Conservation (phyloP, 805 yeast species). For the Candida incommunis region DNA sequence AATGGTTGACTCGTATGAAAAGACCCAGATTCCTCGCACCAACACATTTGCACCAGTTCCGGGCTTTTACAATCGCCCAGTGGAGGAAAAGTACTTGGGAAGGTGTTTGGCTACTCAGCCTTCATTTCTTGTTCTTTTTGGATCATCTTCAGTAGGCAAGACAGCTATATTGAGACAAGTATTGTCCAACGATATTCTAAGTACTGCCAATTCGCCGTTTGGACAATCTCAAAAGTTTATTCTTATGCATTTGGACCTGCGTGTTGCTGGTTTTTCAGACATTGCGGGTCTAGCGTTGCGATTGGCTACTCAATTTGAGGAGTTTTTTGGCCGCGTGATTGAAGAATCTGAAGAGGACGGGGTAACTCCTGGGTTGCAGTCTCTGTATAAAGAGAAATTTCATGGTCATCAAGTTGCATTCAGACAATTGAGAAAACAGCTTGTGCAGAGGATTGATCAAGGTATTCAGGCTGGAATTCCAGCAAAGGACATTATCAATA, state of each 20-base stretch:
- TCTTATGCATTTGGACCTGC: conserved; percentile 9
- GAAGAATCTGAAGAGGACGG: conserved; percentile 6
- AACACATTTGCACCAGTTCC: conserved; percentile 10
- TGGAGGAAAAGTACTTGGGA: conserved; percentile 5
- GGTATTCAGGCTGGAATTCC: conserved; percentile 1
- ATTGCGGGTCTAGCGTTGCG: conserved; percentile 9
- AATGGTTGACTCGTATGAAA: conserved; percentile 10
- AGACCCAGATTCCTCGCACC: conserved; percentile 9
- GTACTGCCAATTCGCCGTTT: conserved; percentile 3
- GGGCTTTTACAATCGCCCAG: conserved; percentile 8
- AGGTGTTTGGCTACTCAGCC: conserved; percentile 9
- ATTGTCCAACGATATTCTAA: conserved; percentile 2
- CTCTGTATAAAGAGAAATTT: conserved; percentile 6
- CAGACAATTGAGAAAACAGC: conserved; percentile 8
- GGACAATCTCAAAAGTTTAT: conserved; percentile 6
- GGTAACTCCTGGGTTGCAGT: conserved; percentile 3
- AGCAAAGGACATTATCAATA: not conserved
- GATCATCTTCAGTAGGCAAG: conserved; percentile 10
- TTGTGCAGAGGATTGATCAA: conserved; percentile 5
- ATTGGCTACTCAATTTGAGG: conserved; percentile 7
- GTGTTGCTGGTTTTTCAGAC: conserved; percentile 11
- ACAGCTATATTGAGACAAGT: conserved; percentile 11
- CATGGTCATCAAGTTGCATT: conserved; percentile 12
- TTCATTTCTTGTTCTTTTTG: conserved; percentile 10
- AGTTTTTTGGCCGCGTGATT: conserved; percentile 6